Percentiles rank a stretch among this genome's conserved stretches.
phyloP scores from a whole-genome alignment of 441 rosid genomes.

The Pelargonium australe region DNA sequence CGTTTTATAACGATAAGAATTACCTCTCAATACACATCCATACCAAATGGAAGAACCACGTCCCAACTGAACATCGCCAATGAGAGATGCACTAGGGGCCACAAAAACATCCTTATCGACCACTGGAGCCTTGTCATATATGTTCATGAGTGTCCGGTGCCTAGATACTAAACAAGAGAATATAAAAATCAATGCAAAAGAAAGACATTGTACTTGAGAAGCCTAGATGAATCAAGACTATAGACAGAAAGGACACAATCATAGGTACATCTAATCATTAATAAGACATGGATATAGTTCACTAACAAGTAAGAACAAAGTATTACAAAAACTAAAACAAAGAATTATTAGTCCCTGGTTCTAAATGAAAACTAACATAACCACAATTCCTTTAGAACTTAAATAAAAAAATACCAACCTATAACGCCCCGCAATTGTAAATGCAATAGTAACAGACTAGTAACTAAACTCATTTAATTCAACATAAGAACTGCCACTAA shows the following conservation, averaged over 20 bases:
- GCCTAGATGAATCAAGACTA: slow-evolving; percentile 14
- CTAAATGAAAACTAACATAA: not conserved
- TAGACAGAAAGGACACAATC: not conserved
- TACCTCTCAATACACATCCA: slow-evolving; percentile 96
- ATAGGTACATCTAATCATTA: slow-evolving; percentile 4
- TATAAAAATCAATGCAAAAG: slow-evolving; percentile 9
- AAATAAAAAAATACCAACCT: not conserved
- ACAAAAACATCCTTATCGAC: slow-evolving; percentile 81
- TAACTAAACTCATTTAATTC: not conserved
- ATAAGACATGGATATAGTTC: not conserved
- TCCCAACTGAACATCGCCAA: slow-evolving; percentile 82
- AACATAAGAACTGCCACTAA: not conserved
- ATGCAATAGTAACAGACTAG: not conserved
- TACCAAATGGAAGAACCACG: slow-evolving; percentile 93
- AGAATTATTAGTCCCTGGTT: slow-evolving; percentile 1
- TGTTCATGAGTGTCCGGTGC: slow-evolving; percentile 87
- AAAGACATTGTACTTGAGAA: not conserved
- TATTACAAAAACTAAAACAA: not conserved
- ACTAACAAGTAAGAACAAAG: not conserved
- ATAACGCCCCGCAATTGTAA: not conserved
- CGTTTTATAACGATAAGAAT: not conserved
- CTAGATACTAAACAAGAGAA: slow-evolving; percentile 53
- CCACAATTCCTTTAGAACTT: not conserved
- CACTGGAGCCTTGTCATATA: slow-evolving; percentile 72
- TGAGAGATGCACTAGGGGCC: slow-evolving; percentile 83